Evolutionary conservation across 768 basidiomycete species (phyloP), one percentile per base, ranked within the genome.

Genomic region (Rhodocollybia butyracea): DNA sequence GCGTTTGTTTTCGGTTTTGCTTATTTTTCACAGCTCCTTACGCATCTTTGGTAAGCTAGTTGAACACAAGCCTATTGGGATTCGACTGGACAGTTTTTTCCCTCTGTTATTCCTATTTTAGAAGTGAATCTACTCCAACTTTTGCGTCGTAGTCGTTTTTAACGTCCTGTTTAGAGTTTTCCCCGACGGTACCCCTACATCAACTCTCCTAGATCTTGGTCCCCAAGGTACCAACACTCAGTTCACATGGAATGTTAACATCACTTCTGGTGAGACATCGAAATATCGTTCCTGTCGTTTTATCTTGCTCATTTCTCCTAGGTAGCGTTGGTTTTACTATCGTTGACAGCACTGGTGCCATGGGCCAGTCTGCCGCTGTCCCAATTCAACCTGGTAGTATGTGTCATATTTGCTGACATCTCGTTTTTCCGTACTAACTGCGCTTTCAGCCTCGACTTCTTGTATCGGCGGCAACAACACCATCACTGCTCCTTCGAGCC

Each of bases 171-270:
- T 5, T 51, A 90, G 89, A 63, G 65, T 91, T 55, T 73, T 78
- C 56, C 75, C 80, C 47, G 86, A 84, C 40, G 60, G 61, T 26
- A 60, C 77, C 19, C 80, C 85, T 39, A 79, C 71, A 15, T 26
- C 71, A 21, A 65, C 84, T 42, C 47, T 89, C 51, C 63, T 76
- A 47, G 68, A 73, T 62, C 76, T 89, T 60, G 71, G 60, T 47
- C 68, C 72, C 34, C 68, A 60, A 6, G 65, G 67, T 15, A 81
- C 68, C 22, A 69, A 73, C 4, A n/a, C n/a, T n/a, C n/a, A n/a
- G n/a, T 48, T 77, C 57, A 82, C 79, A 21, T 91, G 88, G 88
- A 52, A 26, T 1, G 78, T 76, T 51, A 83, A 85, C 72, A 63
- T 77, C 32, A 46, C 76, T 2, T 59, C 71, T 13, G 74, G 87